A percentile compares a stretch with the other conserved stretches of the same genome.
Evolutionary conservation across 192 early-diverging fungal genomes (phyloP).

Genomic region (Gaertneriomyces sp.): DNA sequence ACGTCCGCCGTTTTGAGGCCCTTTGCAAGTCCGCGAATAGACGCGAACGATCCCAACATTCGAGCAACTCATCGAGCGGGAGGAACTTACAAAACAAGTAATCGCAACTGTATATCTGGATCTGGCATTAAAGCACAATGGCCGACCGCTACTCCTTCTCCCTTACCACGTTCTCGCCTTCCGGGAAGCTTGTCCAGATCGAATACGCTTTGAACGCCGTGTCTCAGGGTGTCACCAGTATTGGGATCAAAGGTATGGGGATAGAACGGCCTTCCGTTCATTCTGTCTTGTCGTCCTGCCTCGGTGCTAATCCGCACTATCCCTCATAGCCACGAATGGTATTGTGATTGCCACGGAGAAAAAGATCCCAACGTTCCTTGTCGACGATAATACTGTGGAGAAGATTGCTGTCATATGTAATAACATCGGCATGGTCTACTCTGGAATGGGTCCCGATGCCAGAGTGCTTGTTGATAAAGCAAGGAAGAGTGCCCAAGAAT

Average conservation of each 20-base stretch:
- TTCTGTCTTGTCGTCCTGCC: neutral
- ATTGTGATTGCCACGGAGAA: conserved; percentile 98
- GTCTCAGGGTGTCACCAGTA: conserved; percentile 75
- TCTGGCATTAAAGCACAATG: conserved; percentile 4
- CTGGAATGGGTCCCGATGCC: conserved; percentile 98
- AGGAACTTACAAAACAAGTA: too few species aligned
- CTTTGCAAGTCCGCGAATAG: too few species aligned
- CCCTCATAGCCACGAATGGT: conserved; percentile 81
- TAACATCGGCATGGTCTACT: conserved; percentile 97
- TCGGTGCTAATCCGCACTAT: neutral
- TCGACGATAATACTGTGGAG: conserved; percentile 89
- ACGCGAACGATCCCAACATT: too few species aligned
- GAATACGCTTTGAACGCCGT: conserved; percentile 97
- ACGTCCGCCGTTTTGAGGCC: too few species aligned
- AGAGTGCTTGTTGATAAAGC: conserved; percentile 93
- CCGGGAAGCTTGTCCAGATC: conserved; percentile 98
- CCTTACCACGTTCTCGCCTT: conserved; percentile 98
- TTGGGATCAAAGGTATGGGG: conserved; percentile 85
- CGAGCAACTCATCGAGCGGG: too few species aligned
- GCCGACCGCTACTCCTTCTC: conserved; percentile 82
- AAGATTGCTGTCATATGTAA: conserved; percentile 85
- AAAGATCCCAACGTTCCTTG: conserved; percentile 84
- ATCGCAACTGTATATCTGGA: too few species aligned
- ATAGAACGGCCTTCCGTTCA: neutral
- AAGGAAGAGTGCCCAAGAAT: conserved; percentile 93